These are phyloP conservation scores for Eucalyptus erythrocorys DNA, from an alignment of 345 rosid genomes.

Conservation along the genomic window DNA sequence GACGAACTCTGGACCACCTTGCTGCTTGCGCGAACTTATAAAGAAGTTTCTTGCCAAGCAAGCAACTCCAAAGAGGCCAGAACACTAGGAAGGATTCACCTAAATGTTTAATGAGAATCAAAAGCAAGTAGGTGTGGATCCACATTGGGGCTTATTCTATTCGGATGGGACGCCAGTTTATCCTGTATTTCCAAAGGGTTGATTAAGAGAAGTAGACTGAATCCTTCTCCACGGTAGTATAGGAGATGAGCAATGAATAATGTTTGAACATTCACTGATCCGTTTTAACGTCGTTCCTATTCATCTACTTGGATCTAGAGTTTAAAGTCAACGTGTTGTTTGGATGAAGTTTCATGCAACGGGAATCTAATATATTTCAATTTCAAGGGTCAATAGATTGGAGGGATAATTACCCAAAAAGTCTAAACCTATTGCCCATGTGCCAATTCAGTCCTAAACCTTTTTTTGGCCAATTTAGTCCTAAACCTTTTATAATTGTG, in stretches of 20 bases:
- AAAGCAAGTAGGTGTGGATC: background rate
- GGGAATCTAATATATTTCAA: background rate
- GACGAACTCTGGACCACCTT: background rate
- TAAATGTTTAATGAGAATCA: constrained; percentile 14
- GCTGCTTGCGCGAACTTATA: background rate
- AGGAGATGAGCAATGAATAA: background rate
- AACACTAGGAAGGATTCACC: background rate
- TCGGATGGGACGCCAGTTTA: background rate
- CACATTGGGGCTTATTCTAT: constrained; percentile 6
- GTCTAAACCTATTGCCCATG: too few relatives aligned
- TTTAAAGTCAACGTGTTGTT: background rate
- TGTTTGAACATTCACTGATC: background rate
- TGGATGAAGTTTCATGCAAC: background rate
- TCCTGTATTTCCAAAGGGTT: background rate
- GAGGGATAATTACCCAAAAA: too few relatives aligned
- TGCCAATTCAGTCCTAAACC: too few relatives aligned
- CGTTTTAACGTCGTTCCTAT: background rate
- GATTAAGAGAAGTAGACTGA: background rate
- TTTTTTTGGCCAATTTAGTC: too few relatives aligned
- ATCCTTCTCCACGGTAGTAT: fast-evolving
- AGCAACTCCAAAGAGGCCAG: constrained; percentile 22
- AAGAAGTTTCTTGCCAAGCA: background rate
- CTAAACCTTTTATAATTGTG: too few relatives aligned
- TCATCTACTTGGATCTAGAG: background rate
- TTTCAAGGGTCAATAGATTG: background rate